Conservation (phyloP, 2,329 filamentous ascomycete genomes). For the Xylaria sp. region DNA sequence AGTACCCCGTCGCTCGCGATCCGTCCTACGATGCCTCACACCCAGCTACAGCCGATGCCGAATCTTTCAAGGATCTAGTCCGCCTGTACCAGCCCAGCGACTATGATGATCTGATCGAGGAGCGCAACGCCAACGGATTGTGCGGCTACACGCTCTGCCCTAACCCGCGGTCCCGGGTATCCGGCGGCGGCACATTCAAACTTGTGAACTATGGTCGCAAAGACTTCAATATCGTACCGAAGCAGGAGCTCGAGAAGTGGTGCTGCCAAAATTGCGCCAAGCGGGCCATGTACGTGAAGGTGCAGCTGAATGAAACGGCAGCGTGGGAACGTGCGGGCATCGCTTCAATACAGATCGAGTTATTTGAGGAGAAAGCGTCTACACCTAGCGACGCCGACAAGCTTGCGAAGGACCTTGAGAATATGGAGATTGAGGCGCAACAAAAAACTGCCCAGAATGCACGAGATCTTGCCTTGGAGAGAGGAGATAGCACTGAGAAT, state of each 20-base stretch:
- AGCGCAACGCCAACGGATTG: slow-evolving; percentile 83
- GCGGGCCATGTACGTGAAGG: slow-evolving; percentile 84
- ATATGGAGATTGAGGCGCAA: slow-evolving; percentile 35
- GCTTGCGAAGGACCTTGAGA: slow-evolving; percentile 36
- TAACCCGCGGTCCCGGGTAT: slow-evolving; percentile 67
- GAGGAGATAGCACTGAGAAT: slow-evolving; percentile 44
- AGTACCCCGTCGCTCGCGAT: slow-evolving; percentile 58
- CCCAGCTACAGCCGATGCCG: slow-evolving; percentile 68
- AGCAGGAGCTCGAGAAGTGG: slow-evolving; percentile 83
- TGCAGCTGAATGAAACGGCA: slow-evolving; percentile 86
- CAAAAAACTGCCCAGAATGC: slow-evolving; percentile 46
- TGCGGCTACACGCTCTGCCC: slow-evolving; percentile 90
- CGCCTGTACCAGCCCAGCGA: slow-evolving; percentile 84
- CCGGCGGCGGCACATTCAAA: slow-evolving; percentile 73
- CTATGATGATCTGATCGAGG: slow-evolving; percentile 87
- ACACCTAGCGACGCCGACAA: slow-evolving; percentile 48
- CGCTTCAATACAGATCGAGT: slow-evolving; percentile 66
- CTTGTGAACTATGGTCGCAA: slow-evolving; percentile 65
- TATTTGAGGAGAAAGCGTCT: slow-evolving; percentile 72
- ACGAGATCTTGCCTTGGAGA: slow-evolving; percentile 47
- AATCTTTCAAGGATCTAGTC: slow-evolving; percentile 73
- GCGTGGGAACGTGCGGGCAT: slow-evolving; percentile 82
- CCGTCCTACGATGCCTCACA: slow-evolving; percentile 48
- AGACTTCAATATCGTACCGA: slow-evolving; percentile 74
- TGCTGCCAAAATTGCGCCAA: slow-evolving; percentile 83